Conservation (phyloP, 1,284 basidiomycete genomes). For the Malassezia psittaci region DNA sequence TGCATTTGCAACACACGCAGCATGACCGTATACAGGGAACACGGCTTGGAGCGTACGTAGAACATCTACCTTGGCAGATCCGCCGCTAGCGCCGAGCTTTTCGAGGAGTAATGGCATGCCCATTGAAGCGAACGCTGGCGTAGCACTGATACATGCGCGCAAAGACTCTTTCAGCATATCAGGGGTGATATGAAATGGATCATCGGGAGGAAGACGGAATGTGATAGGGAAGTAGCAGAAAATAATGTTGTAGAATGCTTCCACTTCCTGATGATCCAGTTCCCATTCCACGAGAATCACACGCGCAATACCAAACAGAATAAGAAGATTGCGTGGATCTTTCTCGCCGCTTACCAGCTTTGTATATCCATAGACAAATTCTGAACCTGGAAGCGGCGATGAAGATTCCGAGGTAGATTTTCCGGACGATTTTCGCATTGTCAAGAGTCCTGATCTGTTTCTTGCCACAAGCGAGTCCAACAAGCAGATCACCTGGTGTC, state of each 20-base stretch:
- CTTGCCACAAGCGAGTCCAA: conserved; percentile 68
- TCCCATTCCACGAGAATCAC: conserved; percentile 83
- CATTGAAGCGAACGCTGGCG: conserved; percentile 69
- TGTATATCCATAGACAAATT: conserved; percentile 67
- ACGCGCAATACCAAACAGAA: conserved; percentile 76
- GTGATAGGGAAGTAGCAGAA: conserved; percentile 99
- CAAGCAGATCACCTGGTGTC: conserved; percentile 71
- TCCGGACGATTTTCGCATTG: conserved; percentile 5
- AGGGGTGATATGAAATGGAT: conserved; percentile 82
- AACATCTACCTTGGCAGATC: conserved; percentile 60
- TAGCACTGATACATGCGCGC: conserved; percentile 63
- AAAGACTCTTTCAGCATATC: conserved; percentile 73
- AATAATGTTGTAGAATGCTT: conserved; percentile 77
- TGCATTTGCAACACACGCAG: conserved; percentile 28
- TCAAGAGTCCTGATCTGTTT: conserved; percentile 52
- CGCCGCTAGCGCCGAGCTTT: conserved; percentile 75
- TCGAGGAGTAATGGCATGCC: conserved; percentile 84
- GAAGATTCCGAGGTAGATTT: neutral
- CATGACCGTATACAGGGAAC: conserved; percentile 41
- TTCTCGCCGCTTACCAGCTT: conserved; percentile 83
- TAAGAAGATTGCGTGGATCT: conserved; percentile 84
- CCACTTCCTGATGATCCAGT: conserved; percentile 58
- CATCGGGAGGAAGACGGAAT: conserved; percentile 84
- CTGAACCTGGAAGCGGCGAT: conserved; percentile 51
- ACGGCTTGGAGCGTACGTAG: conserved; percentile 31